Evolutionary conservation across 1,284 basidiomycete genomes (phyloP), one percentile per base, ranked within the genome.

Genomic region (Puccinia coronata): DNA sequence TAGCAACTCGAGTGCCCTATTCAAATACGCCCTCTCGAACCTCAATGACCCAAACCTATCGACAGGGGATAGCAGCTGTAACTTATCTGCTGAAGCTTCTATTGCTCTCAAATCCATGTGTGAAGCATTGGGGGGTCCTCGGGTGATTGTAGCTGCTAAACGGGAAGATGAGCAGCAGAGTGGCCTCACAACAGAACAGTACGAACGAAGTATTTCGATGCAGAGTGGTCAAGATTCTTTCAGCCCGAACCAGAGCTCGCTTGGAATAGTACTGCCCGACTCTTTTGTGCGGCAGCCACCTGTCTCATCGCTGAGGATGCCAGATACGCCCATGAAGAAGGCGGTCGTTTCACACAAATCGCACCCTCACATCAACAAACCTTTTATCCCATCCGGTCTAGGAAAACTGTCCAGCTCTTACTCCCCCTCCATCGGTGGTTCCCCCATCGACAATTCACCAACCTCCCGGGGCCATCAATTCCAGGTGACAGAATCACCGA

Each of bases 301-400:
- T 23, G 11, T 73, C 34, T 61, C 79, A 14, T 73, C 79, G 20
- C 49, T 80, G 2, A 80, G 70, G 49, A 80, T 80, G 79, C 79
- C 79, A 23, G 79, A 80, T 57, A 80, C 79, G 23, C 79, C 79
- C 41, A 80, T 80, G 39, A 80, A 80, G 51, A 80, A 80, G 53
- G 59, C 79, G n/a, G 18, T 39, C 34, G 39, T 61, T 25, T n/a
- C 55, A n/a, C 53, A 71, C 41, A 80, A 80, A 41, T 16, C 39
- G 18, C 67, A 70, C 72, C 53, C 57, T 43, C 65, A 80, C 57
- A 51, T 55, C 34, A 73, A 49, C 28, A 80, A 80, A 34, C 79
- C 79, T 18, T 73, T 80, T 25, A 39, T 80, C 23, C 57, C 79
- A 47, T 80, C 79, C 41, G 49, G 70, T 53, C 59, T 80, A 16